Evolutionary conservation across 805 yeast genomes (phyloP).

Genomic region (Kockiozyma suomiensis): DNA sequence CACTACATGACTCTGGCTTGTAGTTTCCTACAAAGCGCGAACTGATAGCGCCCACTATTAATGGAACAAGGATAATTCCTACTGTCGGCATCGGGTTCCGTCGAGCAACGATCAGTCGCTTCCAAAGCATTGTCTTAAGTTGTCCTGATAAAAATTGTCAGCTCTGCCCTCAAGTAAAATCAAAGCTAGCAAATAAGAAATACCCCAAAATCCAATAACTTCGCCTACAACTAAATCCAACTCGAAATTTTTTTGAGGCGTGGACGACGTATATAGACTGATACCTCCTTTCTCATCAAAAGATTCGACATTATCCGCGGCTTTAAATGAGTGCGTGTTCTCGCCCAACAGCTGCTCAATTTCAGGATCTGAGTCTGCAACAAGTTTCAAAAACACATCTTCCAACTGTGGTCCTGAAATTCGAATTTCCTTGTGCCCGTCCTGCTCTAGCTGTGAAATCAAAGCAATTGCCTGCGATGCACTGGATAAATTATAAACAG

Average conservation of each 20-base stretch:
- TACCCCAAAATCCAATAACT: constrained; percentile 20
- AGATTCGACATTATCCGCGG: neutral
- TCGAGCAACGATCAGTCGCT: constrained; percentile 20
- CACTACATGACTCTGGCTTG: constrained; percentile 11
- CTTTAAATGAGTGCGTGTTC: constrained; percentile 6
- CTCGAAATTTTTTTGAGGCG: neutral
- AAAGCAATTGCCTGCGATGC: constrained; percentile 13
- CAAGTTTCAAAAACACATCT: constrained; percentile 41
- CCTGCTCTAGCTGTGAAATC: constrained; percentile 7
- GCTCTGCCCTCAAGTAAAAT: neutral
- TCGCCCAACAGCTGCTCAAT: constrained; percentile 16
- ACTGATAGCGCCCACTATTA: constrained; percentile 28
- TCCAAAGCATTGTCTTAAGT: constrained; percentile 26
- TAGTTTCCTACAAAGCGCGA: constrained; percentile 17
- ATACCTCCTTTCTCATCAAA: neutral
- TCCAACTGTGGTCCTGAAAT: constrained; percentile 43
- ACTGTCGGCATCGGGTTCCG: constrained; percentile 23
- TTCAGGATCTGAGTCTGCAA: constrained; percentile 30
- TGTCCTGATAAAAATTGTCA: constrained; percentile 8
- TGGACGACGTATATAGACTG: neutral
- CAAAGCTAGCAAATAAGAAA: neutral
- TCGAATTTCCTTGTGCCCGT: constrained; percentile 15
- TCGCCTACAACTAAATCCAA: constrained; percentile 12
- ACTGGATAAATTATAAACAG: constrained; percentile 17
- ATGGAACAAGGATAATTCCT: constrained; percentile 18